phyloP scores from a whole-genome alignment of 2,329 filamentous ascomycete genomes.

The Hypocreales sp. region DNA sequence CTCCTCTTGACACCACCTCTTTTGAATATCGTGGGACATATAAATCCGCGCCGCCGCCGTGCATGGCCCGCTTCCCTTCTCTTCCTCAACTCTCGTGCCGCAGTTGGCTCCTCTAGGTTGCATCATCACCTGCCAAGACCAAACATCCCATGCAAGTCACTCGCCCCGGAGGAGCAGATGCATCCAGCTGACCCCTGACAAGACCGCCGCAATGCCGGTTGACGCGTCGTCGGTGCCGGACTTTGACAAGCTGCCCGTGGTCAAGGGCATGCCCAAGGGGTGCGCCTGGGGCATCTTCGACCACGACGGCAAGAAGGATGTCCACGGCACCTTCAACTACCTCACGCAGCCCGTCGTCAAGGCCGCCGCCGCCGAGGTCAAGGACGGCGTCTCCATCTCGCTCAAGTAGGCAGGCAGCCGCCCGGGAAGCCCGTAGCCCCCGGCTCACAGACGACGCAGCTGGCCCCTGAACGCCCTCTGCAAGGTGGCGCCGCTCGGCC shows the following conservation, averaged over 20 bases:
- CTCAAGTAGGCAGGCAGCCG: constrained; percentile 37
- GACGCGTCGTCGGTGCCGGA: constrained; percentile 19
- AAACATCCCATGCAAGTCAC: no score
- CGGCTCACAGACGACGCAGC: constrained; percentile 8
- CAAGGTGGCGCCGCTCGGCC: constrained; percentile 17
- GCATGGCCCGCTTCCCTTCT: no score
- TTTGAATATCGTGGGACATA: no score
- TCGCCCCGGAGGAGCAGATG: no score
- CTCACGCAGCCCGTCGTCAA: constrained; percentile 26
- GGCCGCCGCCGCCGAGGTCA: constrained; percentile 9
- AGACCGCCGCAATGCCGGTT: constrained; percentile 1
- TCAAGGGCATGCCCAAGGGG: constrained; percentile 27
- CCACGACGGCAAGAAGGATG: constrained; percentile 28
- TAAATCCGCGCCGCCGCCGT: no score
- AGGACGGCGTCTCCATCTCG: constrained; percentile 30
- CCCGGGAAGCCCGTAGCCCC: no score
- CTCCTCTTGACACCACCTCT: no score
- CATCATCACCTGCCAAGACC: no score
- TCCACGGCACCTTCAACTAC: constrained; percentile 35
- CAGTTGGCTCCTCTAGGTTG: no score
- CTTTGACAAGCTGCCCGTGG: constrained; percentile 24
- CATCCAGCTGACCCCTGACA: no score
- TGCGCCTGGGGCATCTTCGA: constrained; percentile 36
- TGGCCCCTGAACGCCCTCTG: constrained; percentile 26
- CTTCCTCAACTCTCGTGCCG: no score